phyloP scores from a whole-genome alignment of 1,284 basidiomycete genomes.

The Mycena citricolor region DNA sequence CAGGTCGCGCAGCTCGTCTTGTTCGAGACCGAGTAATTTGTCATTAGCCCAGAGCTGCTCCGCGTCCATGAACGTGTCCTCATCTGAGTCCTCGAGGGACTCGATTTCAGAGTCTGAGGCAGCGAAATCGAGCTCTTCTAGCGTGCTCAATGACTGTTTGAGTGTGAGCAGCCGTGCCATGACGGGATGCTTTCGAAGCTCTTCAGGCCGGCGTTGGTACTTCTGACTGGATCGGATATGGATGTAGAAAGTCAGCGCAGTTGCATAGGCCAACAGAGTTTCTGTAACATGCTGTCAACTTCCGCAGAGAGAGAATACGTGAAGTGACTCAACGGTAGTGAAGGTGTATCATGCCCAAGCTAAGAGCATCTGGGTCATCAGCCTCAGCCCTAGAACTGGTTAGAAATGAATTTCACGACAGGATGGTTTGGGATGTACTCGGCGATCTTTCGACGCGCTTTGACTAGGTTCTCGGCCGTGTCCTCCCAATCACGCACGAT shows the following conservation, averaged over 20 bases:
- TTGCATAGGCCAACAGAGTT: conserved; percentile 86
- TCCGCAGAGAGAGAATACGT: conserved; percentile 2
- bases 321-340: conserved; percentile 63
- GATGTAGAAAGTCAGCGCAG: conserved; percentile 91
- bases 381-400: conserved; percentile 45
- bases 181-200: conserved; percentile 76
- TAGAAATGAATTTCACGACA: conserved; percentile 1
- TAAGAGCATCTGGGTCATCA: conserved; percentile 47
- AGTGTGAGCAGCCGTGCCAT: conserved; percentile 81
- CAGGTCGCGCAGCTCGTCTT: conserved; percentile 55
- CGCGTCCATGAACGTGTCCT: conserved; percentile 35
- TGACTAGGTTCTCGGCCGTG: conserved; percentile 53
- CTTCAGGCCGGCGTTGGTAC: conserved; percentile 61
- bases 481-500: conserved; percentile 78
- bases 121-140: conserved; percentile 81
- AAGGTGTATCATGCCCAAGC: conserved; percentile 68
- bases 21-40: conserved; percentile 42
- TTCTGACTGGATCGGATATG: conserved; percentile 75
- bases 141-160: conserved; percentile 78
- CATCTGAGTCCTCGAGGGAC: conserved; percentile 37
- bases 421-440: conserved; percentile 41
- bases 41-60: conserved; percentile 36
- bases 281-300: conserved; percentile 53
- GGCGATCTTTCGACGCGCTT: conserved; percentile 54
- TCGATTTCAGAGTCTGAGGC: conserved; percentile 47